A percentile compares a stretch with the other conserved stretches of the same genome.
Conservation (phyloP, 768 basidiomycete genomes). For the Lactifluus piperatus region DNA sequence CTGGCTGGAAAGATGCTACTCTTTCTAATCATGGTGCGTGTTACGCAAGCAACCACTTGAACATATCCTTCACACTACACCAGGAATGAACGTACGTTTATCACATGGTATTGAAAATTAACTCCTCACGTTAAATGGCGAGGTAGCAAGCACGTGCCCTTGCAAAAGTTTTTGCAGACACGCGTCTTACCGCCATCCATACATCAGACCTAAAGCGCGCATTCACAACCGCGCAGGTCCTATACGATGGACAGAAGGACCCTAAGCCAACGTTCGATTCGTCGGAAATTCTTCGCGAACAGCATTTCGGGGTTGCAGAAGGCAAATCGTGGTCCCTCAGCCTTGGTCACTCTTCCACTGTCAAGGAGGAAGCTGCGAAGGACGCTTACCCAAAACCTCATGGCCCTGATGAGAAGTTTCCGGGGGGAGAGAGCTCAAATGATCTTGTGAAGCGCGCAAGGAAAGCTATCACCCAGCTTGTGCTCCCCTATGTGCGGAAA, state of each 20-base stretch:
- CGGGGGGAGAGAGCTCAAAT: slow-evolving; percentile 61
- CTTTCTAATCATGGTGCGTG: slow-evolving; percentile 62
- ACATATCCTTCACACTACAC: not conserved
- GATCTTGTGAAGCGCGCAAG: slow-evolving; percentile 53
- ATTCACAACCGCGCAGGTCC: slow-evolving; percentile 47
- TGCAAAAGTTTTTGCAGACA: slow-evolving; percentile 41
- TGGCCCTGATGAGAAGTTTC: slow-evolving; percentile 45
- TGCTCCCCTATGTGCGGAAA: slow-evolving; percentile 47
- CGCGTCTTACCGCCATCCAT: slow-evolving; percentile 46
- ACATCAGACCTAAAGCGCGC: slow-evolving; percentile 63
- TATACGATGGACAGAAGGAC: slow-evolving; percentile 40
- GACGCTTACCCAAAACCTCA: slow-evolving; percentile 45
- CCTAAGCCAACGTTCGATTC: slow-evolving; percentile 40
- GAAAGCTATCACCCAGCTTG: slow-evolving; percentile 38
- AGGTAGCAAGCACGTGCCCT: slow-evolving; percentile 35
- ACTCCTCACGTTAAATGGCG: not conserved
- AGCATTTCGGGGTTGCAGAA: slow-evolving; percentile 62
- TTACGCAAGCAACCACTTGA: not conserved
- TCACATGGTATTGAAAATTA: not conserved
- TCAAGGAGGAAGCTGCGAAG: slow-evolving; percentile 40
- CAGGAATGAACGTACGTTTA: slow-evolving; percentile 29
- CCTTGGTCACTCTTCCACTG: slow-evolving; percentile 15
- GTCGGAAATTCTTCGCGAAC: slow-evolving; percentile 53
- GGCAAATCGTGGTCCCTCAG: slow-evolving; percentile 42
- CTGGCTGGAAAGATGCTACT: slow-evolving; percentile 67